These are phyloP conservation scores for Tulasnella sp. DNA, from an alignment of 768 basidiomycete genomes.

Conservation along the genomic window DNA sequence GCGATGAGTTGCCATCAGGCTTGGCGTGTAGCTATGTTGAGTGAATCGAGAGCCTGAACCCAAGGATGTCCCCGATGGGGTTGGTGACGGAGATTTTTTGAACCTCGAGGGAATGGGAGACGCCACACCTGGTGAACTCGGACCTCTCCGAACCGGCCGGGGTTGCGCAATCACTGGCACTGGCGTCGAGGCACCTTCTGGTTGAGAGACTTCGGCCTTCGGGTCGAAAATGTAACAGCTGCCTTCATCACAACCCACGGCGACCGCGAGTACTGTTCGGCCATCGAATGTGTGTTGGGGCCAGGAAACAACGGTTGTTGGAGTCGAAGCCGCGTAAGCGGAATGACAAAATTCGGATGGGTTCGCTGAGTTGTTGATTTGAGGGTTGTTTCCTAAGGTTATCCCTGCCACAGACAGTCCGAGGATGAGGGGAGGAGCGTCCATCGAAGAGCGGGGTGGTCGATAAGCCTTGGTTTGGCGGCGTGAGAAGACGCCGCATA, in stretches of 20 bases:
- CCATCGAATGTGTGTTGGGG: neutral
- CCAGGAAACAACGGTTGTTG: neutral
- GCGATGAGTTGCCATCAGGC: constrained; percentile 38
- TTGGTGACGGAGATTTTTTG: constrained; percentile 1
- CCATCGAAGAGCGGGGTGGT: neutral
- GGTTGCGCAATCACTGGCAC: neutral
- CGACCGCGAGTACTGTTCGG: neutral
- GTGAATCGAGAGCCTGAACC: neutral
- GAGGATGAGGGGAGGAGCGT: constrained; percentile 4
- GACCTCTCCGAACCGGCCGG: neutral
- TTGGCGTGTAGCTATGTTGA: neutral
- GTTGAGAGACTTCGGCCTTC: neutral
- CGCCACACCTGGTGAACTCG: neutral
- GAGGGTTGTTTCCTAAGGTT: neutral
- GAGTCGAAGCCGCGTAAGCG: neutral
- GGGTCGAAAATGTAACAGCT: neutral
- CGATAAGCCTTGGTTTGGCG: neutral
- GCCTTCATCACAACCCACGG: neutral
- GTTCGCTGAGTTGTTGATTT: neutral
- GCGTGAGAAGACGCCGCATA: neutral
- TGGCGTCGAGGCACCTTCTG: neutral
- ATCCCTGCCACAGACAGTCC: neutral
- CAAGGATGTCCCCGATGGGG: neutral
- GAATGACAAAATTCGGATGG: neutral
- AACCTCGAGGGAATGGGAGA: constrained; percentile 3